Conservation (phyloP, 768 basidiomycete genomes). For the Calvatia gigantea region DNA sequence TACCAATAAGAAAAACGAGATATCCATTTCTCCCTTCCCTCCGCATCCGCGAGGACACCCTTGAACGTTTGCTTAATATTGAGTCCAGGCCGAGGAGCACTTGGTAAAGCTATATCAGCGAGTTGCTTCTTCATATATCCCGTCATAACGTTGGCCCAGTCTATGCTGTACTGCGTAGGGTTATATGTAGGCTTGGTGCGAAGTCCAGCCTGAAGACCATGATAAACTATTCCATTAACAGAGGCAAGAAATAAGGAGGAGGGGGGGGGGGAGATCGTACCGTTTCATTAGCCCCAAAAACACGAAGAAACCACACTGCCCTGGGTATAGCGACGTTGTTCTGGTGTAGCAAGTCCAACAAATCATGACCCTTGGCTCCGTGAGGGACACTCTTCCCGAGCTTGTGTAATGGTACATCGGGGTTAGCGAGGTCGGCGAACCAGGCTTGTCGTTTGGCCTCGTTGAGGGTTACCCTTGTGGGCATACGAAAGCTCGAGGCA, state of each 20-base stretch:
- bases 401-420: slow-evolving; percentile 75
- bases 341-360: slow-evolving; percentile 73
- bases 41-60: slow-evolving; percentile 69
- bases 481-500: slow-evolving; percentile 69
- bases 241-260: neutral
- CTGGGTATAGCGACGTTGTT: slow-evolving; percentile 76
- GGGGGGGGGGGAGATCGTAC: slow-evolving; percentile 30
- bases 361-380: slow-evolving; percentile 80
- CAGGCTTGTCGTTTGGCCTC: slow-evolving; percentile 77
- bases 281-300: slow-evolving; percentile 85
- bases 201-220: slow-evolving; percentile 55
- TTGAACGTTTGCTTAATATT: slow-evolving; percentile 87
- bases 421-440: slow-evolving; percentile 81
- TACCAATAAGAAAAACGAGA: slow-evolving; percentile 79
- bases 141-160: slow-evolving; percentile 82
- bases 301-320: slow-evolving; percentile 85
- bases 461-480: slow-evolving; percentile 77
- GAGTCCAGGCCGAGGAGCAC: slow-evolving; percentile 68
- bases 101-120: slow-evolving; percentile 74
- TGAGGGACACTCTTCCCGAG: slow-evolving; percentile 85
- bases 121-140: slow-evolving; percentile 83
- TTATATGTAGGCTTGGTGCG: slow-evolving; percentile 79
- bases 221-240: neutral
- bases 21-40: slow-evolving; percentile 72
- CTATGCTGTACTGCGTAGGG: slow-evolving; percentile 78